Evolutionary conservation across 208 protist species (phyloP).

Genomic region (Wallacemonas sp.): DNA sequence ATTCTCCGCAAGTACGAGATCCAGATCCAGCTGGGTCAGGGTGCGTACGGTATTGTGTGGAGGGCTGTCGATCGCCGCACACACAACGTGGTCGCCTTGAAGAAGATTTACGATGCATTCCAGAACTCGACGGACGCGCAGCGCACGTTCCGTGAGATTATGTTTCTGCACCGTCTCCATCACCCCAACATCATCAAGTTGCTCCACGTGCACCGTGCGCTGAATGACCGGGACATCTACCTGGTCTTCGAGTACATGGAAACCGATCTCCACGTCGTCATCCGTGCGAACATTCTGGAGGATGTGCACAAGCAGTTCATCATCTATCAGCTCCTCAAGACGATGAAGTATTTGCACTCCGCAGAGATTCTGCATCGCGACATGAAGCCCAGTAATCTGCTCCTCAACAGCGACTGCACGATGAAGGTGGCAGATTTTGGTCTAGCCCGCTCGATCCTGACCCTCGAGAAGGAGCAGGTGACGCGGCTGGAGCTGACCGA

Average conservation of each 20-base stretch:
- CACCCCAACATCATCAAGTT: constrained; percentile 98
- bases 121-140: constrained; percentile 92
- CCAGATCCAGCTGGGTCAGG: constrained; percentile 94
- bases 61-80: constrained; percentile 92
- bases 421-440: constrained; percentile 98
- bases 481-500: constrained; percentile 92
- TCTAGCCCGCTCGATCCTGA: constrained; percentile 94
- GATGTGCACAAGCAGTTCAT: constrained; percentile 98
- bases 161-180: constrained; percentile 96
- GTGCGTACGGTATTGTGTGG: constrained; percentile 96
- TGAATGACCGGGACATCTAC: constrained; percentile 98
- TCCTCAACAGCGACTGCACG: constrained; percentile 94
- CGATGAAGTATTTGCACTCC: constrained; percentile 96
- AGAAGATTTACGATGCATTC: constrained; percentile 98
- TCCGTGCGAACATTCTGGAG: constrained; percentile 97
- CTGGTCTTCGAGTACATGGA: constrained; percentile 99
- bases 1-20: constrained; percentile 95
- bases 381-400: constrained; percentile 94
- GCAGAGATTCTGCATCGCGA: constrained; percentile 93
- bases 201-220: constrained; percentile 96
- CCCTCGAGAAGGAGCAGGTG: constrained; percentile 86
- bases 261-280: constrained; percentile 94
- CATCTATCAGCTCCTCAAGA: constrained; percentile 97
- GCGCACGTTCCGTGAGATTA: constrained; percentile 97
- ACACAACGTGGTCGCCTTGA: constrained; percentile 92